Evolutionary conservation across 495 filamentous ascomycete species (phyloP).

Genomic region (Penicillium pulvis): DNA sequence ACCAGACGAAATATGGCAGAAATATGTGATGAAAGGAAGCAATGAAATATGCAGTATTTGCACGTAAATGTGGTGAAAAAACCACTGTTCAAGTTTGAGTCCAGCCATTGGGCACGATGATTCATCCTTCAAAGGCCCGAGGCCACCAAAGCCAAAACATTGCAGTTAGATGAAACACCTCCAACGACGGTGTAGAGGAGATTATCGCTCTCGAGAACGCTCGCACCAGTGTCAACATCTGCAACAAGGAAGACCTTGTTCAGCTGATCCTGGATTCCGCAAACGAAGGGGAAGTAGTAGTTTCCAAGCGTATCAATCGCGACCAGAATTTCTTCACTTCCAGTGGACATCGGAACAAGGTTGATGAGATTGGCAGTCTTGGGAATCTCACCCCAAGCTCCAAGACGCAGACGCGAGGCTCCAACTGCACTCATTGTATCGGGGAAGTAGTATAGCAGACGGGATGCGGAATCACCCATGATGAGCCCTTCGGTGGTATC

Average conservation of each 20-base stretch:
- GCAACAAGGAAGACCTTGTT: not conserved
- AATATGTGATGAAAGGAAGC: not conserved
- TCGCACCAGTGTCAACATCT: not conserved
- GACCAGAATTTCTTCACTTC: not conserved
- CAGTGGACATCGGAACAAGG: not conserved
- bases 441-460: not conserved
- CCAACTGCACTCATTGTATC: not conserved
- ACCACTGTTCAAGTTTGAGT: not conserved
- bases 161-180: not conserved
- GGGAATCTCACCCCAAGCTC: not conserved
- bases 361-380: not conserved
- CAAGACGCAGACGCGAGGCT: not conserved
- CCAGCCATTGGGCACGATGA: not conserved
- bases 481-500: not conserved
- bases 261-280: not conserved
- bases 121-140: not conserved
- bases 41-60: not conserved
- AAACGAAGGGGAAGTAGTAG: not conserved
- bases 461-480: not conserved
- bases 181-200: not conserved
- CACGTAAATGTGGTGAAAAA: not conserved
- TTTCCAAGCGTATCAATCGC: not conserved
- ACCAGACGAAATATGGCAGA: not conserved
- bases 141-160: not conserved
- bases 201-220: not conserved